A percentile compares a stretch with the other conserved stretches of the same genome.
Conservation (phyloP, 2,329 filamentous ascomycete species). For the Aspergillus eucalypticola region DNA sequence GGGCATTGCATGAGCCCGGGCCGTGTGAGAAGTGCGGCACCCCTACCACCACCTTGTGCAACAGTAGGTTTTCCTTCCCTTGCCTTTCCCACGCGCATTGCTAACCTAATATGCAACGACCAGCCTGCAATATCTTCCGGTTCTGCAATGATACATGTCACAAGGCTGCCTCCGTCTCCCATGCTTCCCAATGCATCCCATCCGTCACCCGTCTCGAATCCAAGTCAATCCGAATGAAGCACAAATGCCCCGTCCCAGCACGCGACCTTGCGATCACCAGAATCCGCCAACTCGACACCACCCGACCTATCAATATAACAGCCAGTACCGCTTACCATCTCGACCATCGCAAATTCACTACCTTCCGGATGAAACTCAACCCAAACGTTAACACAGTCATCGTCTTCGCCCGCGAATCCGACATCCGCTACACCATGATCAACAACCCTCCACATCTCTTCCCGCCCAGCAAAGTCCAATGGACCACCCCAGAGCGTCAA, state of each 20-base stretch:
- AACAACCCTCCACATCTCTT: constrained; percentile 12
- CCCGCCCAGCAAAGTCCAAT: constrained; percentile 14
- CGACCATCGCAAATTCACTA: constrained; percentile 35
- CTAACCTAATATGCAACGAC: neutral
- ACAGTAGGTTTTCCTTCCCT: constrained; percentile 21
- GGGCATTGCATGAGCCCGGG: constrained; percentile 27
- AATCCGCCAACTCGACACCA: constrained; percentile 22
- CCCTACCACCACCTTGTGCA: constrained; percentile 28
- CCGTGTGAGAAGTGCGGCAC: constrained; percentile 25
- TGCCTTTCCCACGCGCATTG: neutral
- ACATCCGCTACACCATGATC: constrained; percentile 28
- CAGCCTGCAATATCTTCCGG: constrained; percentile 32
- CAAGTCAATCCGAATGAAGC: constrained; percentile 32
- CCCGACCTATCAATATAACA: constrained; percentile 21
- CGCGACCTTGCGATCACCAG: constrained; percentile 30
- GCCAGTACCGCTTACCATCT: constrained; percentile 32
- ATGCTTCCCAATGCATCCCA: constrained; percentile 29
- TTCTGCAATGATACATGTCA: constrained; percentile 33
- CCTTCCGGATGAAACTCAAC: constrained; percentile 35
- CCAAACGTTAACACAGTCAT: constrained; percentile 29
- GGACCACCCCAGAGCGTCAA: constrained; percentile 29
- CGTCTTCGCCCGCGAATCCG: constrained; percentile 30
- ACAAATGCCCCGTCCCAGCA: constrained; percentile 25
- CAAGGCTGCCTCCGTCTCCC: constrained; percentile 15
- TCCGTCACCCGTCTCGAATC: constrained; percentile 33